phyloP scores from a whole-genome alignment of 1,139 yeast species.

The Chernovozyma aurita region DNA sequence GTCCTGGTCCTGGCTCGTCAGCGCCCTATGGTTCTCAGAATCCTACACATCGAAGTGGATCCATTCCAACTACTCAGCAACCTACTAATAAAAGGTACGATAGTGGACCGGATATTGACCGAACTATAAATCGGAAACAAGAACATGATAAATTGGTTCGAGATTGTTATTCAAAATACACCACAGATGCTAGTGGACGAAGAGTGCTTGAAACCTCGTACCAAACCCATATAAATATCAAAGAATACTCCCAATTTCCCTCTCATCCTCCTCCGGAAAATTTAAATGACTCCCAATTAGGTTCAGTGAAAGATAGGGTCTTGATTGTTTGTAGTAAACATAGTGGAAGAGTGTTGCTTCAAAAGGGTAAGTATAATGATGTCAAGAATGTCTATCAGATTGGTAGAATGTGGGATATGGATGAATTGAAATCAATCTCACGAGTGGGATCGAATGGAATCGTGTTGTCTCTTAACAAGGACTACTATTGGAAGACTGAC shows the following conservation, averaged over 20 bases:
- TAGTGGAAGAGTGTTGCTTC: conserved; percentile 66
- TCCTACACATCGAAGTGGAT: not conserved
- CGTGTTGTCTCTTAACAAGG: conserved; percentile 62
- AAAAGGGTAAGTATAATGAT: conserved; percentile 80
- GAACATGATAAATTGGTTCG: conserved; percentile 28
- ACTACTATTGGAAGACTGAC: conserved; percentile 81
- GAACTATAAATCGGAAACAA: not conserved
- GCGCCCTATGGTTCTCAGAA: not conserved
- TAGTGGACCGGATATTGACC: no score
- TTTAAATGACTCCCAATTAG: conserved; percentile 26
- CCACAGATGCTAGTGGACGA: conserved; percentile 25
- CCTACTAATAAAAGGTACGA: no score
- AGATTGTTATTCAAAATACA: conserved; percentile 39
- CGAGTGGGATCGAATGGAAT: conserved; percentile 55
- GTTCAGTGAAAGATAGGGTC: conserved; percentile 36
- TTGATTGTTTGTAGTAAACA: conserved; percentile 39
- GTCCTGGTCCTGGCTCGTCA: not conserved
- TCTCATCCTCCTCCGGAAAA: conserved; percentile 37
- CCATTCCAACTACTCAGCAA: not conserved
- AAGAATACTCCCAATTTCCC: conserved; percentile 38
- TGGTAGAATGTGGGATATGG: conserved; percentile 91
- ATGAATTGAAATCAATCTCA: conserved; percentile 58
- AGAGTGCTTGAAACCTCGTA: conserved; percentile 30
- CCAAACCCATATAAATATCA: conserved; percentile 34
- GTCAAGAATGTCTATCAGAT: conserved; percentile 72